phyloP scores from a whole-genome alignment of 495 filamentous ascomycete genomes.

The Geopyxis carbonaria region DNA sequence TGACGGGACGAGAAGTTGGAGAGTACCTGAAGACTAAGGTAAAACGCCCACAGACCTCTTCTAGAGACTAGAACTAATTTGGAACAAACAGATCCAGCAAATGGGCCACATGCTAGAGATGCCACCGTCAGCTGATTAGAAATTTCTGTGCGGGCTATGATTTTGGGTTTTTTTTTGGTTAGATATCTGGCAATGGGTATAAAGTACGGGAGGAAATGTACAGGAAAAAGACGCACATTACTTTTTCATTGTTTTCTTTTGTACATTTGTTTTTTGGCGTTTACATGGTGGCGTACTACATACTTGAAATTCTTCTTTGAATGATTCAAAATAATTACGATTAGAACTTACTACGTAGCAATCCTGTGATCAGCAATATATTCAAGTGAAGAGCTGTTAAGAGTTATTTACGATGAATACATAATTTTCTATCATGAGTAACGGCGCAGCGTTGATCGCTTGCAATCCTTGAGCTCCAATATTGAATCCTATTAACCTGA shows the following conservation, averaged over 20 bases:
- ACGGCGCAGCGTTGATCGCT: too few species aligned
- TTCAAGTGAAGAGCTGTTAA: background rate
- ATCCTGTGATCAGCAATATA: background rate
- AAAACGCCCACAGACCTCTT: too few species aligned
- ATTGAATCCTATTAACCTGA: too few species aligned
- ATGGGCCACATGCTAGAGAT: too few species aligned
- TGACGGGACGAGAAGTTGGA: slow-evolving; percentile 74
- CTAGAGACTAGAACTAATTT: too few species aligned
- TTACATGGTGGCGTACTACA: background rate
- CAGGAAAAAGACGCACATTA: background rate
- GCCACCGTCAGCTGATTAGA: too few species aligned
- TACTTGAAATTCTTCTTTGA: background rate
- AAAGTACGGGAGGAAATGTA: background rate
- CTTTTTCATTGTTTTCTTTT: too few species aligned
- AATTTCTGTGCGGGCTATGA: background rate
- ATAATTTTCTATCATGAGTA: too few species aligned
- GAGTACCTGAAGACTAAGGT: slow-evolving; percentile 92
- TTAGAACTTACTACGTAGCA: too few species aligned
- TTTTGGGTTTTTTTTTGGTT: background rate
- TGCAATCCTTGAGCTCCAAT: too few species aligned
- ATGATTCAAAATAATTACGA: background rate
- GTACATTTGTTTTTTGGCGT: background rate
- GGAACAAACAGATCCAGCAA: too few species aligned
- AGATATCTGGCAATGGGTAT: background rate
- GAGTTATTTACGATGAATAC: too few species aligned